Conservation (phyloP, 306 rosid genomes). For the Betula pendula region DNA sequence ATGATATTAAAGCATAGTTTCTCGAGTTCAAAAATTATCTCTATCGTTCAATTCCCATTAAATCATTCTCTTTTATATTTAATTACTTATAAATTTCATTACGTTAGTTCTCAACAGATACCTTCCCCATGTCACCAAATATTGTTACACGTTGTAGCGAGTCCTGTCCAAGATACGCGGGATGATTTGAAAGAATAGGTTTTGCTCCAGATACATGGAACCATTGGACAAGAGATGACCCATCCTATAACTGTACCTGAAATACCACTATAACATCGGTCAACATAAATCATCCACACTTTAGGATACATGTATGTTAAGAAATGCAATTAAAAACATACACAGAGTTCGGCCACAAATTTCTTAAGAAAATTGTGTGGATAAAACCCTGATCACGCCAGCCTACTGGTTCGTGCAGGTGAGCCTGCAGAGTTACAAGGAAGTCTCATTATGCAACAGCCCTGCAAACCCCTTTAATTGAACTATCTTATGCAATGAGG, state of each 20-base stretch:
- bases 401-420: constrained; percentile 85
- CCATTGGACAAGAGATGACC: constrained; percentile 56
- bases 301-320: constrained; percentile 6
- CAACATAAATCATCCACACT: constrained; percentile 6
- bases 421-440: constrained; percentile 48
- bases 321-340: constrained; percentile 34
- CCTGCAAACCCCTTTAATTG: not conserved
- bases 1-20: no score
- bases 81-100: not conserved
- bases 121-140: constrained; percentile 97
- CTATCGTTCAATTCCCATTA: no score
- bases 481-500: constrained; percentile 16
- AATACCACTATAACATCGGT: constrained; percentile 8
- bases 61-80: no score
- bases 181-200: constrained; percentile 71
- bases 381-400: constrained; percentile 95
- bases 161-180: constrained; percentile 86
- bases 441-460: constrained; percentile 15
- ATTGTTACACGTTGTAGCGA: constrained; percentile 76
- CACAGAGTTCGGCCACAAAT: constrained; percentile 72
- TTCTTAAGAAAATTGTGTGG: constrained; percentile 78
- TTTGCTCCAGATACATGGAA: constrained; percentile 55
- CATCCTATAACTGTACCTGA: constrained; percentile 61
- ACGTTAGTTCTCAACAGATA: constrained; percentile 23
- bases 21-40: no score